phyloP scores from a whole-genome alignment of 352 stramenopile genomes.

The Pythium sp. region DNA sequence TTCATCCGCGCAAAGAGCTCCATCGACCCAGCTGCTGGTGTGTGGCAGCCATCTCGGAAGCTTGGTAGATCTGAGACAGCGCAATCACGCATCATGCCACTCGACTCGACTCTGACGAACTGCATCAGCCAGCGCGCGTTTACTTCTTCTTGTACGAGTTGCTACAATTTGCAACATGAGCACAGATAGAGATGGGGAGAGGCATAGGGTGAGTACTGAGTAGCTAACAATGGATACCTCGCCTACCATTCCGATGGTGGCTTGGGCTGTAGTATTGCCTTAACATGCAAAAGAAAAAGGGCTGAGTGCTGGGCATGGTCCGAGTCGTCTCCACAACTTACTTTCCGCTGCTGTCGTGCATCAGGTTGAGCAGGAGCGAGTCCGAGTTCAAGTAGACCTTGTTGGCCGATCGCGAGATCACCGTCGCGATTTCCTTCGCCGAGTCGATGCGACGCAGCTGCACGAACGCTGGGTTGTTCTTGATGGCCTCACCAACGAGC shows the following conservation, averaged over 20 bases:
- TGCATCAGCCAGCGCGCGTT: neutral
- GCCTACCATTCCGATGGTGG: neutral
- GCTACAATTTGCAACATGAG: slow-evolving; percentile 7
- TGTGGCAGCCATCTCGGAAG: neutral
- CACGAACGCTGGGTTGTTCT: slow-evolving; percentile 99
- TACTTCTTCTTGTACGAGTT: slow-evolving; percentile 13
- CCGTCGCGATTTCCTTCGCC: slow-evolving; percentile 98
- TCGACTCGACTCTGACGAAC: neutral
- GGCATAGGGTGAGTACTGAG: slow-evolving; percentile 2
- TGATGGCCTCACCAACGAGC: slow-evolving; percentile 98
- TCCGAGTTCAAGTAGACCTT: slow-evolving; percentile 98
- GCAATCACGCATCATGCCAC: slow-evolving; percentile 4
- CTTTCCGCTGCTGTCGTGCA: slow-evolving; percentile 65
- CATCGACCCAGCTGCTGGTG: slow-evolving; percentile 3
- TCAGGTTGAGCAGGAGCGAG: slow-evolving; percentile 96
- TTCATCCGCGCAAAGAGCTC: slow-evolving; percentile 1
- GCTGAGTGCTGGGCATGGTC: neutral
- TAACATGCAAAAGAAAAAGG: slow-evolving; percentile 1
- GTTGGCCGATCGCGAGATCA: slow-evolving; percentile 94
- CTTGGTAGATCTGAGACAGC: slow-evolving; percentile 7
- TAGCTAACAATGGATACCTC: neutral
- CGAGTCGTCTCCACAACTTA: slow-evolving; percentile 26
- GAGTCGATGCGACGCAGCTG: slow-evolving; percentile 98
- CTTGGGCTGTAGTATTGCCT: slow-evolving; percentile 2
- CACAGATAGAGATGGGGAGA: neutral